Base-by-base conservation (phyloP, 257 asterid genomes). In the Ajuga chamaepitys region DNA sequence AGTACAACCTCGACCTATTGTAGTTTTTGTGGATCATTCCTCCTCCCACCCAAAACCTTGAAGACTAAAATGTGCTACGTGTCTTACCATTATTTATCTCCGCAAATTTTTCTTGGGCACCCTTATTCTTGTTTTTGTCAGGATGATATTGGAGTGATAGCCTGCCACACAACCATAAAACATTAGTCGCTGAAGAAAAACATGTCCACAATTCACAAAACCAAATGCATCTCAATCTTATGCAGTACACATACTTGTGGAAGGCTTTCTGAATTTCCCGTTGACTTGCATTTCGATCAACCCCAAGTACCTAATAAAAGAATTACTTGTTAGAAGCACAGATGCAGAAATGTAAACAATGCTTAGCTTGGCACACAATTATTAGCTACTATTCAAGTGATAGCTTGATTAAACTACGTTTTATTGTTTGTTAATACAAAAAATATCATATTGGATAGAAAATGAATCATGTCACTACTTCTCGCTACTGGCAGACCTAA, bases 261-360 rank as follows among this genome's bases (percentile, higher is more conserved):
- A 94, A 94, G 62, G 99, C 96, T 56, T 94, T 94, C 35, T 94
- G 97, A 73, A 94, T 88, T 42, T 94, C 97, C 0, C 99, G 88
- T 74, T 88, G 91, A 70, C 85, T 86, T 7, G 96, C 95, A 8
- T 64, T 84, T 62, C 70, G 76, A 65, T 90, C 97, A 45, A 94
- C 95, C 68, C 99, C 97, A 48, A 94, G 95, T 3, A 86, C 96
- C 99, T 94, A 79, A 13, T 17, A 58, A n/a, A 28, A 57, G 20
- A 68, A 51, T 4, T 32, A 6, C 6, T 28, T 11, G 45, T 70
- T 7, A 70, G 65, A 76, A 50, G 53, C 47, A 9, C 57, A 44
- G 63, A 1, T 35, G 11, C 20, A 14, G 24, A 48, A 44, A n/a
- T 30, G 11, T 16, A 35, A 48, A 25, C 28, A 32, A 18, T 30